A percentile compares a stretch with the other conserved stretches of the same genome.
Evolutionary conservation across 805 yeast genomes (phyloP).

Genomic region (Yarrowia phangngaensis): DNA sequence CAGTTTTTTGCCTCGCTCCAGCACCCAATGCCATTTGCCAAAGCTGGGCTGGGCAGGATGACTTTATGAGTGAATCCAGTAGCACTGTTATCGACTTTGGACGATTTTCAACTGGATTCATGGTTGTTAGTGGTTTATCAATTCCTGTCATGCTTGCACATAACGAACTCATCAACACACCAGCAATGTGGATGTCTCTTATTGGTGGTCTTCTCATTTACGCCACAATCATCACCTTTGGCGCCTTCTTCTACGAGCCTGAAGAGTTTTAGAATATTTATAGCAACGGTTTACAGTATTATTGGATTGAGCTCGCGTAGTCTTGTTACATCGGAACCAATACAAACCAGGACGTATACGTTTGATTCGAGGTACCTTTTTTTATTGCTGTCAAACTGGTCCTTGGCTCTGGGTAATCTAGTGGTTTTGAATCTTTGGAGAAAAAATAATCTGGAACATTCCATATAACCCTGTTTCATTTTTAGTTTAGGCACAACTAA

Average conservation of each 20-base stretch:
- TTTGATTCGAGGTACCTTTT: too few relatives aligned
- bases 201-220: conserved; percentile 82
- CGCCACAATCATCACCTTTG: conserved; percentile 76
- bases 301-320: too few relatives aligned
- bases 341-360: too few relatives aligned
- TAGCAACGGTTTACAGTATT: too few relatives aligned
- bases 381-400: too few relatives aligned
- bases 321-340: too few relatives aligned
- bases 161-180: conserved; percentile 60
- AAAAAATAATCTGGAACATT: too few relatives aligned
- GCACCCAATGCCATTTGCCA: conserved; percentile 62
- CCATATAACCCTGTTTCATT: too few relatives aligned
- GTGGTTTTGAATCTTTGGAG: too few relatives aligned
- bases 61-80: conserved; percentile 56
- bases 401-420: too few relatives aligned
- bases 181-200: conserved; percentile 73
- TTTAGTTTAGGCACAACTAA: too few relatives aligned
- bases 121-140: conserved; percentile 69
- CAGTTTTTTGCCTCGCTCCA: conserved; percentile 66
- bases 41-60: conserved; percentile 47
- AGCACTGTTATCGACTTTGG: conserved; percentile 68
- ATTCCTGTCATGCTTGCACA: conserved; percentile 77
- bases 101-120: conserved; percentile 69
- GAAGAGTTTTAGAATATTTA: conserved; percentile 41
- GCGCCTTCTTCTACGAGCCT: conserved; percentile 64